Conservation (phyloP, 2,329 filamentous ascomycete species). For the Dothistroma pini region DNA sequence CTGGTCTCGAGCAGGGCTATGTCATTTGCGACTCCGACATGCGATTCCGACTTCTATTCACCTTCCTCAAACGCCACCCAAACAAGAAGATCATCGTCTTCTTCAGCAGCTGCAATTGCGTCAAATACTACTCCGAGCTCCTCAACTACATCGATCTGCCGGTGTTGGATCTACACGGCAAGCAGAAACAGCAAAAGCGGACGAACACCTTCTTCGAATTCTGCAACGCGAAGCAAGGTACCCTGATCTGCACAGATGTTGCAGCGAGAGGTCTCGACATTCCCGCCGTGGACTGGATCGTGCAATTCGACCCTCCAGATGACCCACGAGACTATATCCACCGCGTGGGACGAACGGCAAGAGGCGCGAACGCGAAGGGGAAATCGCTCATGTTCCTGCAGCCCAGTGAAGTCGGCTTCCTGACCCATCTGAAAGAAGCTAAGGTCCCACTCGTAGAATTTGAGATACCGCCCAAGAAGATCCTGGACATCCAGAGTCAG, state of each 20-base stretch:
- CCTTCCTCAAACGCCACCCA: conserved; percentile 84
- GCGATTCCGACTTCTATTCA: conserved; percentile 89
- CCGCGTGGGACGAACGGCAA: conserved; percentile 89
- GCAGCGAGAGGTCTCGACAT: conserved; percentile 94
- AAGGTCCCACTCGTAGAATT: conserved; percentile 94
- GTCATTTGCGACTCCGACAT: conserved; percentile 91
- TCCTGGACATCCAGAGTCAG: conserved; percentile 73
- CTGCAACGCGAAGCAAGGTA: conserved; percentile 77
- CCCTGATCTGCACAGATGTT: conserved; percentile 93
- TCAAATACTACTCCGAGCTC: conserved; percentile 93
- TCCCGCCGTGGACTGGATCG: conserved; percentile 91
- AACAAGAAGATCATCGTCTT: conserved; percentile 99
- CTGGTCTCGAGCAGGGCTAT: conserved; percentile 92
- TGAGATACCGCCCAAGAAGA: conserved; percentile 88
- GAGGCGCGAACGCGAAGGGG: conserved; percentile 78
- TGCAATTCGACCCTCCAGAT: conserved; percentile 78
- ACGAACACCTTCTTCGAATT: conserved; percentile 99
- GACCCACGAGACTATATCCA: conserved; percentile 76
- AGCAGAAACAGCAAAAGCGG: conserved; percentile 98
- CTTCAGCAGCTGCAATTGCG: conserved; percentile 75
- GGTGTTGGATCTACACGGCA: conserved; percentile 81
- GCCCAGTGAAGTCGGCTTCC: conserved; percentile 86
- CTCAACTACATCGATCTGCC: conserved; percentile 97
- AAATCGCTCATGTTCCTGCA: conserved; percentile 90
- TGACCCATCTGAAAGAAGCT: conserved; percentile 85